These are phyloP conservation scores for Chloranthus sessilifolius DNA, from an alignment of 164 flowering plant genomes.

Conservation along the genomic window DNA sequence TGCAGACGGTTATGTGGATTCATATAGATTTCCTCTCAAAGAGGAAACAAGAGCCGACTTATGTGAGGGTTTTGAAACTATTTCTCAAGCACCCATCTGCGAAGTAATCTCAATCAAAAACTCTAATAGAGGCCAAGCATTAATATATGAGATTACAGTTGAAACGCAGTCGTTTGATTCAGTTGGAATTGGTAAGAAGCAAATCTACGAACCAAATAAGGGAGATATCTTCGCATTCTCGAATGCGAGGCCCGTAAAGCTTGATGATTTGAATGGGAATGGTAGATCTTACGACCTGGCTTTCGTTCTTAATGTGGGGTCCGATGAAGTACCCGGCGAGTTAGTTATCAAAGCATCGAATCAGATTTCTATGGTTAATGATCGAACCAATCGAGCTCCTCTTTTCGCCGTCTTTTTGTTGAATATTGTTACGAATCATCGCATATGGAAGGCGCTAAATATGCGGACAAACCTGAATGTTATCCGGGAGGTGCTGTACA, in stretches of 20 bases:
- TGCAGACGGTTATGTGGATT: conserved; percentile 36
- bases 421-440: conserved; percentile 39
- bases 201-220: conserved; percentile 41
- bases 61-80: conserved; percentile 37
- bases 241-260: conserved; percentile 36
- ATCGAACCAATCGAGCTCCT: conserved; percentile 17
- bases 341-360: conserved; percentile 16
- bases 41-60: conserved; percentile 58
- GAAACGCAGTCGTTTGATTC: not conserved
- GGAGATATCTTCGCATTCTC: conserved; percentile 58
- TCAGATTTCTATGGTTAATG: conserved; percentile 16
- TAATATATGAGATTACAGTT: too few relatives aligned
- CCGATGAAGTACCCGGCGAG: conserved; percentile 4
- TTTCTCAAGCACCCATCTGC: conserved; percentile 43
- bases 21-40: conserved; percentile 40
- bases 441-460: conserved; percentile 53
- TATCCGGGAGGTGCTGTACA: not conserved
- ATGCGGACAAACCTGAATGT: conserved; percentile 3
- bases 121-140: too few relatives aligned
- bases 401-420: conserved; percentile 40
- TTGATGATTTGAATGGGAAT: conserved; percentile 29
- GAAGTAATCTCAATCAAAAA: conserved; percentile 26
- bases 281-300: conserved; percentile 40
- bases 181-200: conserved; percentile 13
- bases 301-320: conserved; percentile 18